These are phyloP conservation scores for Trametopsis cervina DNA, from an alignment of 768 basidiomycete species.

Conservation along the genomic window DNA sequence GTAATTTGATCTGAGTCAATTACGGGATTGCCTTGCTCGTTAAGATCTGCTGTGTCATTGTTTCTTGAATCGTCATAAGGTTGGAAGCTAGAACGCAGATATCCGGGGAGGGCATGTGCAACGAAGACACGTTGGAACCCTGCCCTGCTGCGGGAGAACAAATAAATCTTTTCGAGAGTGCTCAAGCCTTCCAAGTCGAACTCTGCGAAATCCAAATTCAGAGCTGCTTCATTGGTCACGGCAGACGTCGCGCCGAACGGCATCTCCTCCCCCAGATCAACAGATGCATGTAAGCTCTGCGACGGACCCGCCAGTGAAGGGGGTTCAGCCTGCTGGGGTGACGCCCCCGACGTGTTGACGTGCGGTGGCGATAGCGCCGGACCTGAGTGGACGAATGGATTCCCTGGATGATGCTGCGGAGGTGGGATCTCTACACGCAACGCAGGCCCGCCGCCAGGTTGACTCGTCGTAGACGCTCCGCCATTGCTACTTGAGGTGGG, in stretches of 20 bases:
- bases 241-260: not conserved
- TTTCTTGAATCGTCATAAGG: not conserved
- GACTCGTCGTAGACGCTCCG: conserved; percentile 11
- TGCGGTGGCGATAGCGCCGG: conserved; percentile 1
- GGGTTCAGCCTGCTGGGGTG: not conserved
- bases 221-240: not conserved
- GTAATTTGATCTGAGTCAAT: conserved; percentile 46
- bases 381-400: conserved; percentile 3
- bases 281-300: not conserved
- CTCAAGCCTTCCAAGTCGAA: conserved; percentile 77
- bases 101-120: conserved; percentile 72
- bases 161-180: conserved; percentile 87
- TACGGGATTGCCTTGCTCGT: not conserved
- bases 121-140: conserved; percentile 75
- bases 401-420: conserved; percentile 14
- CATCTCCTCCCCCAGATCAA: conserved; percentile 4
- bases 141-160: conserved; percentile 76
- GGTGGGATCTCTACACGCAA: conserved; percentile 12
- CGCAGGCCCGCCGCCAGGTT: conserved; percentile 15
- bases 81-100: conserved; percentile 40
- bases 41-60: not conserved
- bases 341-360: not conserved
- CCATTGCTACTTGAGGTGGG: conserved; percentile 2
- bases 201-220: conserved; percentile 30
- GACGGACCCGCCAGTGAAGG: not conserved